Conservation (phyloP, 768 basidiomycete genomes). For the Leccinum sublutescens region DNA sequence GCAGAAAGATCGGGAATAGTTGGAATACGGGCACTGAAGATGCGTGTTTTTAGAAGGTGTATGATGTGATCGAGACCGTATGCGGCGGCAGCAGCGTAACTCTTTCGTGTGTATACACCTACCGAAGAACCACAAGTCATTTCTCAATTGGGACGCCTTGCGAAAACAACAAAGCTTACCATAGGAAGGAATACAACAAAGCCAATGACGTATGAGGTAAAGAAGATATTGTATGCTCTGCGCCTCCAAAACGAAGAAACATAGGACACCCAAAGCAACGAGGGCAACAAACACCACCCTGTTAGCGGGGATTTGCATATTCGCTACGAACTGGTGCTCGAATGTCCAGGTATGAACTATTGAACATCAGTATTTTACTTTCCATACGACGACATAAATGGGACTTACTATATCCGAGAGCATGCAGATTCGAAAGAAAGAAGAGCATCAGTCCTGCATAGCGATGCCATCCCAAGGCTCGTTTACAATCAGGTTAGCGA, state of each 20-base stretch:
- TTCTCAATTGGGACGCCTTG: conserved; percentile 13
- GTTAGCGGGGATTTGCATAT: conserved; percentile 11
- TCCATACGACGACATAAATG: not conserved
- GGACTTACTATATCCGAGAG: conserved; percentile 38
- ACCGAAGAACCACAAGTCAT: conserved; percentile 1
- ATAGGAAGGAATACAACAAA: conserved; percentile 40
- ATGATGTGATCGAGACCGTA: conserved; percentile 46
- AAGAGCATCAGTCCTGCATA: conserved; percentile 45
- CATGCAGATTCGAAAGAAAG: conserved; percentile 42
- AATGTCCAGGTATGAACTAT: conserved; percentile 32
- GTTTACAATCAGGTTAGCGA: too few relatives aligned
- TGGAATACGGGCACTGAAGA: conserved; percentile 42
- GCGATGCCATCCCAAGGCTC: conserved; percentile 36
- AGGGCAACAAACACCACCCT: conserved; percentile 36
- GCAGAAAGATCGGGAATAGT: conserved; percentile 45
- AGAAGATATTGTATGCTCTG: conserved; percentile 45
- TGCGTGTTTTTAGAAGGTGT: conserved; percentile 47
- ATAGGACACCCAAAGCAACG: conserved; percentile 35
- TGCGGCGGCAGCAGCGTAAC: conserved; percentile 33
- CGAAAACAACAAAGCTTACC: conserved; percentile 20
- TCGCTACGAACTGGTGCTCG: conserved; percentile 14
- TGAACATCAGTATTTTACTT: not conserved
- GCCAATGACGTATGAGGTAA: conserved; percentile 40
- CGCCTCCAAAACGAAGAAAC: conserved; percentile 41
- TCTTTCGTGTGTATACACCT: conserved; percentile 28